Percentiles rank a stretch among this genome's conserved stretches.
Evolutionary conservation across 805 yeast species (phyloP).

Genomic region (Clavispora fructus): DNA sequence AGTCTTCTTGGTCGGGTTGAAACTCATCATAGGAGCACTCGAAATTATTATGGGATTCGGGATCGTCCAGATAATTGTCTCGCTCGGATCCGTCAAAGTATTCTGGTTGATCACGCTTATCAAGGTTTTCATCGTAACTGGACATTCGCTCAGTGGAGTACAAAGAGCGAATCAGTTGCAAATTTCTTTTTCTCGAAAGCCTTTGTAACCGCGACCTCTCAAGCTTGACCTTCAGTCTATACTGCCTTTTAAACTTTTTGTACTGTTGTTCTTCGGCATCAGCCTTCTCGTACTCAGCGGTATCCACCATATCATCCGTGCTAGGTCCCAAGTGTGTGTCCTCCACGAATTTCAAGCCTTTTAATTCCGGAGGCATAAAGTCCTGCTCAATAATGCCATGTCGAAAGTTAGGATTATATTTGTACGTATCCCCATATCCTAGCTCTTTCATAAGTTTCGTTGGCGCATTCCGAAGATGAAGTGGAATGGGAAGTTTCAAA

Average conservation of each 20-base stretch:
- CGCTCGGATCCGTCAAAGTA: constrained; percentile 30
- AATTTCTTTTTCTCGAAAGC: background rate
- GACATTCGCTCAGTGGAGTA: constrained; percentile 8
- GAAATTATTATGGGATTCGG: constrained; percentile 27
- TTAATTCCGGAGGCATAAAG: constrained; percentile 60
- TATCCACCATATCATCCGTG: constrained; percentile 12
- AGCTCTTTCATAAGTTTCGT: constrained; percentile 83
- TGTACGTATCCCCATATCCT: constrained; percentile 81
- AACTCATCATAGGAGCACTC: constrained; percentile 35
- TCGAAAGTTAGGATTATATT: constrained; percentile 77
- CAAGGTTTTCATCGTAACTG: constrained; percentile 27
- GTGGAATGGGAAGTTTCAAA: constrained; percentile 62
- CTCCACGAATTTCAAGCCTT: constrained; percentile 43
- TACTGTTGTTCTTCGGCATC: constrained; percentile 10
- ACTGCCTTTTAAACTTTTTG: constrained; percentile 10
- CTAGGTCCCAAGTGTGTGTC: constrained; percentile 50
- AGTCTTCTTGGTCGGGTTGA: constrained; percentile 6
- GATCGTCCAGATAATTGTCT: constrained; percentile 29
- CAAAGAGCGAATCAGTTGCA: background rate
- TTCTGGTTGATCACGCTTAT: constrained; percentile 35
- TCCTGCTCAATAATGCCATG: constrained; percentile 72
- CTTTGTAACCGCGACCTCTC: background rate
- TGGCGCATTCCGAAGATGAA: constrained; percentile 92
- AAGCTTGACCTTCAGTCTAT: constrained; percentile 3
- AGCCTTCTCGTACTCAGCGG: constrained; percentile 1